Base-by-base conservation (phyloP, 2,329 filamentous ascomycete species). In the Coleophoma crateriformis region DNA sequence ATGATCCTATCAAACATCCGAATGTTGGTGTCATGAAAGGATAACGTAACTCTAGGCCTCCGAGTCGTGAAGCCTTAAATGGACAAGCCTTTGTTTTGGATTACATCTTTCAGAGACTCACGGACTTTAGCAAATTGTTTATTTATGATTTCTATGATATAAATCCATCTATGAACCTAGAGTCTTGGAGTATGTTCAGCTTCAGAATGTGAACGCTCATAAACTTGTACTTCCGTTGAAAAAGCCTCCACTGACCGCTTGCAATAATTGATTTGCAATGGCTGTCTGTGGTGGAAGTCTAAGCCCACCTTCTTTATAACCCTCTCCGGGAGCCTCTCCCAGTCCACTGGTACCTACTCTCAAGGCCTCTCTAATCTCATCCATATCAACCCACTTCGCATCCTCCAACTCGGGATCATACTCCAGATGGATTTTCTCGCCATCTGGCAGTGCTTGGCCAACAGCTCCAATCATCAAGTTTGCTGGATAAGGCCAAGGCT, bases 381-480 rank as follows among this genome's bases (percentile, higher is more conserved):
- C 89, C 33, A 95, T 71, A 1, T 79, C 71, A 61, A 92, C 92
- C 94, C 94, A 99, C 66, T 82, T 86, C 3, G 94, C 94, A 68
- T 87, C 81, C 64, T 96, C 89, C 54, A 99, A 68, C 72, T 99
- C 94, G 0, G 89, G 88, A 65, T 99, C 94, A 67, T 97, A 87
- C 13, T 87, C 84, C 3, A 99, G 71, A 61, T 84, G 79, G 46
- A 99, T 90, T 33, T 70, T 78, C 75, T 99, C 94, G 22, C 89
- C 89, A 7, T 77, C 81, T 0, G 88, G 87, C 17, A 88, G 72
- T 2, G 90, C 89, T 72, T 97, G 91, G 0, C 85, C 92, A 59
- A 99, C 84, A 1, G 91, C 91, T 3, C 78, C 89, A 58, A 95
- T 88, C 87, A 95, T 94, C 59, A 95, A 66, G 61, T 85, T 92